Base-by-base conservation (phyloP, 1,284 basidiomycete genomes). In the Pascua sp. region DNA sequence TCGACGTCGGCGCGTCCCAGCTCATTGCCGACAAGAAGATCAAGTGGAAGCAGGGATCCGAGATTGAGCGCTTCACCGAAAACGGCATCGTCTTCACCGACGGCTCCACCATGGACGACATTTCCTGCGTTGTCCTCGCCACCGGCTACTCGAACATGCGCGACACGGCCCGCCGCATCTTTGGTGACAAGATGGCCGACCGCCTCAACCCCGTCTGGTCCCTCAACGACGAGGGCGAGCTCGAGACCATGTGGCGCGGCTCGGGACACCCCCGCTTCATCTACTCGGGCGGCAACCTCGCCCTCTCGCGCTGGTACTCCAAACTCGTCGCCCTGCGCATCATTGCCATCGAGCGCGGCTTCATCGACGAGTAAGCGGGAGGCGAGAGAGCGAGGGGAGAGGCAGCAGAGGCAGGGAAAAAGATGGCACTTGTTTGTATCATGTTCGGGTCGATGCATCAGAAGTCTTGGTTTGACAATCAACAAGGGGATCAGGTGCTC, bases 1-100 rank as follows among this genome's bases (percentile, higher is more conserved):
- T 61, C 18, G 60, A 61, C 51, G 60, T 61, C 38, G 60, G 60
- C 1, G 60, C 62, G 8, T 61, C 60, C 53, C 57, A 62, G 47
- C 55, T 57, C 18, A 52, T 67, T 37, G 61, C 63, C 47, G 59
- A 66, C 51, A 59, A 56, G 43, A 60, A 61, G 51, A 64, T 67
- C 57, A 64, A 64, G 56, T 58, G 64, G 24, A 47, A 53, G 37
- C 57, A 57, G 42, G 66, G 66, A 42, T 32, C 24, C 24, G 47
- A 59, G 47, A 59, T 67, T 42, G 62, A 55, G 42, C 56, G 52
- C 53, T 54, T 61, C 42, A 57, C 56, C n/a, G 56, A 58, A 51
- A 41, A 58, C 60, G 47, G 48, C 16, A 56, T 61, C 42, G 53
- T 61, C 12, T 54, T 61, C 36, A 39, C 43, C 9, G 42, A 47